A percentile compares a stretch with the other conserved stretches of the same genome.
These are phyloP conservation scores for Cladophialophora psammophila DNA, from an alignment of 2,329 filamentous ascomycete species.

Conservation along the genomic window DNA sequence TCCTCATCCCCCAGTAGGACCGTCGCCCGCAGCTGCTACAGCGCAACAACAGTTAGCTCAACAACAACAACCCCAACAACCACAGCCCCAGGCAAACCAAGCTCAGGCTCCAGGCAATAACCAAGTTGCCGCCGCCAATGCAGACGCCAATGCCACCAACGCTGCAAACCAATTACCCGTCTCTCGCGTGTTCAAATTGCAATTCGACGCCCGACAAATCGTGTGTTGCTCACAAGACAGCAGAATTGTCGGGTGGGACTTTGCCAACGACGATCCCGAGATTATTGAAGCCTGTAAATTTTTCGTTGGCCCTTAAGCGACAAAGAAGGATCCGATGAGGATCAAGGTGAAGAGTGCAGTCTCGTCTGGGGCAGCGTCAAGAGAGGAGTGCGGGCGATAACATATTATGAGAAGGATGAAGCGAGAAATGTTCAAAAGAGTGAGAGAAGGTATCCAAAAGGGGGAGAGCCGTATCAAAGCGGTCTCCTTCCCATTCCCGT, in stretches of 20 bases:
- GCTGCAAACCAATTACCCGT: slow-evolving; percentile 43
- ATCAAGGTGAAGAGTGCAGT: too few relatives aligned
- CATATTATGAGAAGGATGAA: background rate
- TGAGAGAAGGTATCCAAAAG: too few relatives aligned
- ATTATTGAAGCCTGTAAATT: slow-evolving; percentile 79
- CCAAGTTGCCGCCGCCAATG: slow-evolving; percentile 40
- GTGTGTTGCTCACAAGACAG: slow-evolving; percentile 93
- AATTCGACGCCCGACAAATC: slow-evolving; percentile 92
- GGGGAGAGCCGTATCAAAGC: too few relatives aligned
- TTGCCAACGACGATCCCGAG: slow-evolving; percentile 84
- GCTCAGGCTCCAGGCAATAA: slow-evolving; percentile 28
- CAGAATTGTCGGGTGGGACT: slow-evolving; percentile 96
- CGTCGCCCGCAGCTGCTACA: background rate
- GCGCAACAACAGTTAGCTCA: slow-evolving; percentile 18
- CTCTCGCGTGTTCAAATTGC: slow-evolving; percentile 88
- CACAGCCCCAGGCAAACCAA: slow-evolving; percentile 13
- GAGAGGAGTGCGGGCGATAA: background rate
- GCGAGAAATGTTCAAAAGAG: too few relatives aligned
- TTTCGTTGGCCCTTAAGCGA: slow-evolving; percentile 68
- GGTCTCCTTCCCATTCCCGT: too few relatives aligned
- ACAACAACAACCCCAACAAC: slow-evolving; percentile 17
- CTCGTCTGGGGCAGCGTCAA: background rate
- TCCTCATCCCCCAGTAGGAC: slow-evolving; percentile 11
- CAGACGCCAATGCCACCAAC: slow-evolving; percentile 40
- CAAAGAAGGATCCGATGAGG: too few relatives aligned